Evolutionary conservation across 1,139 yeast genomes (phyloP).

Genomic region (Yamadazyma spencermartinsiae): DNA sequence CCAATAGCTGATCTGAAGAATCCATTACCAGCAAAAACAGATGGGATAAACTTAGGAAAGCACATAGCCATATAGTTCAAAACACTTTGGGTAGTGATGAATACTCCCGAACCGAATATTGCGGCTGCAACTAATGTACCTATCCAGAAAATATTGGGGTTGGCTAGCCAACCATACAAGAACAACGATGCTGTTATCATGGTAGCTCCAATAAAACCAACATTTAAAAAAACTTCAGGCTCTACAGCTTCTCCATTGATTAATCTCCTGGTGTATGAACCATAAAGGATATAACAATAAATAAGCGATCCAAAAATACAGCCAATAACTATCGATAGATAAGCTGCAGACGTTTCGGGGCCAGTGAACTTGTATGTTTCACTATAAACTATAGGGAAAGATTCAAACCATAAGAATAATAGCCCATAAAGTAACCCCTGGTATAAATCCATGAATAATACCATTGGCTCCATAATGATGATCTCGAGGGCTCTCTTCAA

Average conservation of each 20-base stretch:
- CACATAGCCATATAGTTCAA: slow-evolving; percentile 1
- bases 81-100: not conserved
- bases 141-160: slow-evolving; percentile 12
- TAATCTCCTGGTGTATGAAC: slow-evolving; percentile 25
- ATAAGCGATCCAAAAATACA: slow-evolving; percentile 21
- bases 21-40: not conserved
- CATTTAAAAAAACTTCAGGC: slow-evolving; percentile 65
- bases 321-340: slow-evolving; percentile 46
- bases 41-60: not conserved
- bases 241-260: slow-evolving; percentile 37
- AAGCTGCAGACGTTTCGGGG: slow-evolving; percentile 26
- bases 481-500: slow-evolving; percentile 52
- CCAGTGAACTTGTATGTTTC: slow-evolving; percentile 27
- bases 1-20: slow-evolving; percentile 1
- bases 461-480: slow-evolving; percentile 44
- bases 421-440: slow-evolving; percentile 54
- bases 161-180: slow-evolving; percentile 35
- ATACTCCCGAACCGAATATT: not conserved
- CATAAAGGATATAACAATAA: slow-evolving; percentile 23
- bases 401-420: slow-evolving; percentile 60
- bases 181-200: slow-evolving; percentile 31
- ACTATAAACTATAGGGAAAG: slow-evolving; percentile 50
- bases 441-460: slow-evolving; percentile 49
- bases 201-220: slow-evolving; percentile 37
- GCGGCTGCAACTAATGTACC: not conserved